These are phyloP conservation scores for Oryza rufipogon DNA, from an alignment of 176 grass and related monocot species.

Conservation along the genomic window DNA sequence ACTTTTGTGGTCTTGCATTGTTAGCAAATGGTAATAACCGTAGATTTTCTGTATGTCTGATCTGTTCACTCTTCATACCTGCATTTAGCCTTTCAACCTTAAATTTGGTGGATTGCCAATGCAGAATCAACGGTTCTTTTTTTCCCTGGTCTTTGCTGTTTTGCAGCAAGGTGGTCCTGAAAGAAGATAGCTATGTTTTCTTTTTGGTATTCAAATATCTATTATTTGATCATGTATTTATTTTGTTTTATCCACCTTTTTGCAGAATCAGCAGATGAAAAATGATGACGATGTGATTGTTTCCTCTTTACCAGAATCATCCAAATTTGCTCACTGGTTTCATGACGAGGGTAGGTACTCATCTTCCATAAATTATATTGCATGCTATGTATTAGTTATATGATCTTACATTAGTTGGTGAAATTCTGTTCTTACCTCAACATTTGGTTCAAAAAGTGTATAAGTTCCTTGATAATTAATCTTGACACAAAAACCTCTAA, in stretches of 20 bases:
- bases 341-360: constrained; percentile 86
- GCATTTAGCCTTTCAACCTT: constrained; percentile 31
- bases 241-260: constrained; percentile 28
- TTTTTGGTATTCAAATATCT: constrained; percentile 30
- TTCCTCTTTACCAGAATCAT: constrained; percentile 72
- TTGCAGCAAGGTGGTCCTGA: constrained; percentile 11
- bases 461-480: background rate
- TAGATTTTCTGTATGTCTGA: constrained; percentile 11
- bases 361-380: constrained; percentile 14
- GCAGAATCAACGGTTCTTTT: constrained; percentile 21
- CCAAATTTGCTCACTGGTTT: constrained; percentile 94
- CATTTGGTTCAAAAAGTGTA: constrained; percentile 6
- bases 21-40: background rate
- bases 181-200: background rate
- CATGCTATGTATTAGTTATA: constrained; percentile 11
- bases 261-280: constrained; percentile 64
- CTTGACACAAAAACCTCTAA: constrained; percentile 1
- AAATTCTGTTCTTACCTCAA: background rate
- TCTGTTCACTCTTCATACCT: background rate
- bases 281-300: constrained; percentile 43
- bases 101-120: constrained; percentile 5
- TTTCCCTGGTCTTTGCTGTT: background rate
- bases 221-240: constrained; percentile 40
- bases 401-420: constrained; percentile 8
- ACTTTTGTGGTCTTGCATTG: constrained; percentile 9